phyloP scores from a whole-genome alignment of 2,329 filamentous ascomycete genomes.

The Tolypocladium pustulatum region DNA sequence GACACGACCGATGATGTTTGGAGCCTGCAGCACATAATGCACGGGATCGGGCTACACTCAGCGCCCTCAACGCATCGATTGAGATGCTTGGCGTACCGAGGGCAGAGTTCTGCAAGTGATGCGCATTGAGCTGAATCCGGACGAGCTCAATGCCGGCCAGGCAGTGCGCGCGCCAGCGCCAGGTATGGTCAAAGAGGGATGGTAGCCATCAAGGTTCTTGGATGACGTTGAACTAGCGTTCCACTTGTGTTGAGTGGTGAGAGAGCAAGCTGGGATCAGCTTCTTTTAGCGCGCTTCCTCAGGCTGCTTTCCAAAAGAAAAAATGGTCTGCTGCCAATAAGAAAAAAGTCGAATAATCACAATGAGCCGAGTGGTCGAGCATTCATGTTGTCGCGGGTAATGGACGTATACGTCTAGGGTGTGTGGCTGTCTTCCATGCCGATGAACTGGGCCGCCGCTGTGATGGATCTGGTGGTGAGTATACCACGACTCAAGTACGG shows the following conservation, averaged over 20 bases:
- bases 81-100: not conserved
- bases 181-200: not conserved
- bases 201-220: not conserved
- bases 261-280: not conserved
- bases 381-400: too few relatives aligned
- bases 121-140: not conserved
- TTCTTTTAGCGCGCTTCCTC: too few relatives aligned
- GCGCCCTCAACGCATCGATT: not conserved
- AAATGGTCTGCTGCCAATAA: too few relatives aligned
- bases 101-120: not conserved
- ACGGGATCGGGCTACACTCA: not conserved
- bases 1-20: not conserved
- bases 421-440: too few relatives aligned
- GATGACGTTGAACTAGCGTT: not conserved
- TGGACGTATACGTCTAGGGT: too few relatives aligned
- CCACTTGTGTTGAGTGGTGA: not conserved
- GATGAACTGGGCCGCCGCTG: too few relatives aligned
- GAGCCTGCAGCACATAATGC: fast-evolving
- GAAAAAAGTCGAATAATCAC: too few relatives aligned
- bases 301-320: too few relatives aligned
- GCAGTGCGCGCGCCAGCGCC: not conserved
- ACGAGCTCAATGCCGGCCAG: not conserved
- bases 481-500: not conserved
- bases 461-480: too few relatives aligned
- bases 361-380: too few relatives aligned